Evolutionary conservation across 2,329 filamentous ascomycete genomes (phyloP).

Genomic region (Neonectria punicea): DNA sequence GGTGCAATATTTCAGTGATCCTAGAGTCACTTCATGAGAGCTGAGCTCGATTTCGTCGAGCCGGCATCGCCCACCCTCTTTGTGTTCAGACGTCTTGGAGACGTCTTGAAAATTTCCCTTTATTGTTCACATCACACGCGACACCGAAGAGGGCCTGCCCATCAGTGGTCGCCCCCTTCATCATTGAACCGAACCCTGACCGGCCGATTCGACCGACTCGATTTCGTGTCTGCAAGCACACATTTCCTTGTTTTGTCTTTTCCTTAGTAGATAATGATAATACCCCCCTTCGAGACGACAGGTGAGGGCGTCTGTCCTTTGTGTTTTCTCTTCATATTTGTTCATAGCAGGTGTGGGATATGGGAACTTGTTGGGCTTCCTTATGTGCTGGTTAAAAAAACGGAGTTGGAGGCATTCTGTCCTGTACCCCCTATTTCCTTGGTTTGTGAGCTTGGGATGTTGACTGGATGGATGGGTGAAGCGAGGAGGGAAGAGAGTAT

Average conservation of each 20-base stretch:
- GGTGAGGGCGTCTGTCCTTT: conserved; percentile 42
- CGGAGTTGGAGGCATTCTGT: conserved; percentile 40
- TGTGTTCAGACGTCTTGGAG: conserved; percentile 32
- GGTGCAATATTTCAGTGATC: conserved; percentile 49
- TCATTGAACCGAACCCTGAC: conserved; percentile 33
- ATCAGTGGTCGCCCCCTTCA: conserved; percentile 26
- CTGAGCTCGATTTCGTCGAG: conserved; percentile 9
- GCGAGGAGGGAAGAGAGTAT: conserved; percentile 15
- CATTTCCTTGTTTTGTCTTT: conserved; percentile 24
- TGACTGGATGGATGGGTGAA: conserved; percentile 34
- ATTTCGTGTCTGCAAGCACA: conserved; percentile 31
- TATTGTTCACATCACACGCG: conserved; percentile 10
- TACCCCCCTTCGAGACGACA: conserved; percentile 45
- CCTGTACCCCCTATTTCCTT: conserved; percentile 34
- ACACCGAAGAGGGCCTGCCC: conserved; percentile 1
- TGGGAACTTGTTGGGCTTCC: conserved; percentile 37
- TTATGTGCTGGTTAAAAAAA: conserved; percentile 39
- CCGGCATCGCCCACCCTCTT: conserved; percentile 30
- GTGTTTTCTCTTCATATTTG: conserved; percentile 32
- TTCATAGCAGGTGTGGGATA: conserved; percentile 38
- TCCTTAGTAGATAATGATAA: conserved; percentile 49
- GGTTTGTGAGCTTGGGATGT: conserved; percentile 38
- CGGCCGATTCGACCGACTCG: conserved; percentile 22
- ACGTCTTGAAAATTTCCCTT: conserved; percentile 24
- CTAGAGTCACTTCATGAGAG: conserved; percentile 46